Conservation (phyloP, 768 basidiomycete genomes). For the Lyophyllum semitale region DNA sequence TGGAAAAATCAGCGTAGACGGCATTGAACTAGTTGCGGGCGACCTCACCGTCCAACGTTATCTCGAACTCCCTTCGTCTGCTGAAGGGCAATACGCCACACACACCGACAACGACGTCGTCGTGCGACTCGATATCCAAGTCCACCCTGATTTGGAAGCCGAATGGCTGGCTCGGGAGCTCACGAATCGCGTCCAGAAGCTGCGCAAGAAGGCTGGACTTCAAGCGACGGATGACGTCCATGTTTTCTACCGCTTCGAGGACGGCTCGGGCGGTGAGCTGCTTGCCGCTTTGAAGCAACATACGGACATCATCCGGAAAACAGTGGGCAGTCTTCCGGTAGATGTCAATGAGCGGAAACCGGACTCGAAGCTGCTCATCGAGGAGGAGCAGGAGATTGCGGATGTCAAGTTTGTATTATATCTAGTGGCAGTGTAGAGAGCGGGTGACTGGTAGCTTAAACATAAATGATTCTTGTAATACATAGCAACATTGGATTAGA, state of each 20-base stretch:
- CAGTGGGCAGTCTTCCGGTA: conserved; percentile 70
- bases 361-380: conserved; percentile 57
- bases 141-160: conserved; percentile 81
- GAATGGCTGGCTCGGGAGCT: conserved; percentile 91
- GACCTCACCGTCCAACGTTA: conserved; percentile 91
- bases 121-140: conserved; percentile 85
- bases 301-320: conserved; percentile 68
- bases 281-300: conserved; percentile 65
- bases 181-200: conserved; percentile 90
- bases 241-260: conserved; percentile 81
- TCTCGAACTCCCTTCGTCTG: conserved; percentile 71
- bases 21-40: conserved; percentile 87
- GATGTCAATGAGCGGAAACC: conserved; percentile 56
- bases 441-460: conserved; percentile 22
- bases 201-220: conserved; percentile 93
- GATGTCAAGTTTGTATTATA: conserved; percentile 77
- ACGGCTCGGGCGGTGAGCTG: conserved; percentile 65
- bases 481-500: conserved; percentile 24
- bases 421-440: conserved; percentile 52
- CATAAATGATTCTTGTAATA: conserved; percentile 21
- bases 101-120: conserved; percentile 96
- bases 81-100: conserved; percentile 70
- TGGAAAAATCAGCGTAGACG: conserved; percentile 83
- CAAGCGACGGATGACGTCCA: conserved; percentile 94
- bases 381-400: conserved; percentile 87